Conservation (phyloP, 2,329 filamentous ascomycete species). For the Talaromyces sp. region DNA sequence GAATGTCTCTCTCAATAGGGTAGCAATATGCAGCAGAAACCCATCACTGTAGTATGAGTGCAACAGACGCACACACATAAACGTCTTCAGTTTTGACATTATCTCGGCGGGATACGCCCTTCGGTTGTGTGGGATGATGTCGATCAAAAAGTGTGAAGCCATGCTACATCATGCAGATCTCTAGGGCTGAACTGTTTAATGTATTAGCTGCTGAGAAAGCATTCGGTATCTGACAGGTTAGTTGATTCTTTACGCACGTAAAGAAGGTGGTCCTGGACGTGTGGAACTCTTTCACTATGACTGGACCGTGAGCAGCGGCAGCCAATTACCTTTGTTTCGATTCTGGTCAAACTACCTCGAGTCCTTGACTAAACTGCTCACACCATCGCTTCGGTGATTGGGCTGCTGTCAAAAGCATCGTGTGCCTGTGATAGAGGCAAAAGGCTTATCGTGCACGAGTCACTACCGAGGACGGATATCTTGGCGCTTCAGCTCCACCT, state of each 20-base stretch:
- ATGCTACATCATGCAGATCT: not conserved
- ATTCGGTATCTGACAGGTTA: not conserved
- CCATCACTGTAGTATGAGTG: not conserved
- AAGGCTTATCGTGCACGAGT: not conserved
- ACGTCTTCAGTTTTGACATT: not conserved
- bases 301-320: not conserved
- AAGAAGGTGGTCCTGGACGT: not conserved
- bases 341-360: not conserved
- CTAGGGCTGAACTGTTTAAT: not conserved
- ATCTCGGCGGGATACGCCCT: not conserved
- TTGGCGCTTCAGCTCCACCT: not conserved
- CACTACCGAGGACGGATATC: not conserved
- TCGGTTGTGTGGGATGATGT: not conserved
- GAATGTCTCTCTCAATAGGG: not conserved
- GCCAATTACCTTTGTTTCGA: not conserved
- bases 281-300: not conserved
- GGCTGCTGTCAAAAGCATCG: not conserved
- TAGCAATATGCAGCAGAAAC: not conserved
- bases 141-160: not conserved
- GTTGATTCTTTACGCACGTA: not conserved
- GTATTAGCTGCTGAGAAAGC: not conserved
- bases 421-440: not conserved
- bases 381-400: not conserved
- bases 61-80: too few relatives aligned
- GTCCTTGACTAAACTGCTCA: not conserved